Conservation (phyloP, 176 grass and related monocot genomes). For the Triticum aestivum region DNA sequence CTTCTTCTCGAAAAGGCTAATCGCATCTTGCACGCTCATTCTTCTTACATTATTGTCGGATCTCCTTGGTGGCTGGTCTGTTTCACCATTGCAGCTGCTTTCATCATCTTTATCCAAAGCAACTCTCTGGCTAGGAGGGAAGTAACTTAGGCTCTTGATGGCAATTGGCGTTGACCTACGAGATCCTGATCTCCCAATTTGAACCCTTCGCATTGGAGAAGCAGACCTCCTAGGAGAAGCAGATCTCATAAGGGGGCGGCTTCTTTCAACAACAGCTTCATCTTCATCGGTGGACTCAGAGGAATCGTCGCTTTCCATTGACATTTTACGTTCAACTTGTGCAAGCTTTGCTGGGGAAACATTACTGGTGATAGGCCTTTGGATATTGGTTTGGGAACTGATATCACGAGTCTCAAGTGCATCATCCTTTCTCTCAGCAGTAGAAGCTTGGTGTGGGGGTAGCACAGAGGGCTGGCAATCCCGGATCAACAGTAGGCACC, state of each 20-base stretch:
- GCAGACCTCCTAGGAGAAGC: slow-evolving; percentile 96
- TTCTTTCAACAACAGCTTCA: slow-evolving; percentile 77
- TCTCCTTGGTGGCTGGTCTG: slow-evolving; percentile 66
- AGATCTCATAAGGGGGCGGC: slow-evolving; percentile 73
- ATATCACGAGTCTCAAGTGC: slow-evolving; percentile 20
- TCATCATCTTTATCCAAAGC: slow-evolving; percentile 75
- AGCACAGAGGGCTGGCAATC: slow-evolving; percentile 36
- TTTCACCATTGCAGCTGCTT: slow-evolving; percentile 62
- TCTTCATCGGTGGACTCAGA: slow-evolving; percentile 59
- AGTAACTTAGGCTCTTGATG: slow-evolving; percentile 93
- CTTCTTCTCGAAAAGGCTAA: slow-evolving; percentile 96
- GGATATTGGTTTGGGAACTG: slow-evolving; percentile 26
- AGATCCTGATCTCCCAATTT: slow-evolving; percentile 96
- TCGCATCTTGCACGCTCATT: slow-evolving; percentile 98
- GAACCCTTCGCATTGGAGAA: slow-evolving; percentile 95
- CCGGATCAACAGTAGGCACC: slow-evolving; percentile 57
- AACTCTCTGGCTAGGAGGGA: slow-evolving; percentile 78
- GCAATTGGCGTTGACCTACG: slow-evolving; percentile 83
- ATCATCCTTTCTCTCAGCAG: slow-evolving; percentile 33
- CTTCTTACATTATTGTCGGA: slow-evolving; percentile 73
- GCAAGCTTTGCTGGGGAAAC: slow-evolving; percentile 90
- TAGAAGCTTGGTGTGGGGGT: slow-evolving; percentile 2
- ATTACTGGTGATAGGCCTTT: slow-evolving; percentile 37
- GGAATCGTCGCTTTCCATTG: slow-evolving; percentile 59
- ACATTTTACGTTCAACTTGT: slow-evolving; percentile 87